A percentile compares a stretch with the other conserved stretches of the same genome.
Evolutionary conservation across 2,329 filamentous ascomycete genomes (phyloP).

Genomic region (Pyrenophora seminiperda): DNA sequence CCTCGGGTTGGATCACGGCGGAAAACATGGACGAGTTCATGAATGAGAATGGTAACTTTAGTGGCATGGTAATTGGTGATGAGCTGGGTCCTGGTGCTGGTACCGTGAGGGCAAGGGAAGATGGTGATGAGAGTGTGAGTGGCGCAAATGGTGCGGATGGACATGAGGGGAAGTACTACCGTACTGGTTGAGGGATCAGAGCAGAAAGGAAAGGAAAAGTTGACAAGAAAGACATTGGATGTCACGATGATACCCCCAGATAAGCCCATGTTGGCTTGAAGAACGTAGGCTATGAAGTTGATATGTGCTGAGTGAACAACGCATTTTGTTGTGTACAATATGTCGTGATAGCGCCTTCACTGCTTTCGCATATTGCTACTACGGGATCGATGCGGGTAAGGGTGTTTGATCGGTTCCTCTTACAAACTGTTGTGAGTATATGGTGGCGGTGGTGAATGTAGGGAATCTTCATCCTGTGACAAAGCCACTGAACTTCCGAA

Average conservation of each 20-base stretch:
- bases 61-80: slow-evolving; percentile 34
- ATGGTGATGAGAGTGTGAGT: slow-evolving; percentile 34
- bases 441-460: no score
- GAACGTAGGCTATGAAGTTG: not conserved
- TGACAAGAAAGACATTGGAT: not conserved
- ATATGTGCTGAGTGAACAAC: no score
- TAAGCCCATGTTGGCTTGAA: not conserved
- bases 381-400: no score
- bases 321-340: no score
- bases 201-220: not conserved
- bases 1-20: slow-evolving; percentile 84
- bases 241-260: slow-evolving; percentile 7
- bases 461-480: no score
- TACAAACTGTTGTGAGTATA: no score
- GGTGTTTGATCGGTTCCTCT: no score
- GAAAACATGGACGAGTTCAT: slow-evolving; percentile 82
- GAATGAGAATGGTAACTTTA: slow-evolving; percentile 49
- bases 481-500: no score
- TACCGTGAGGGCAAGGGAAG: slow-evolving; percentile 43
- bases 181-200: slow-evolving; percentile 33
- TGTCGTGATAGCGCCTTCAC: no score
- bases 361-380: no score
- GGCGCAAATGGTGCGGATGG: slow-evolving; percentile 30
- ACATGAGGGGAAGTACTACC: slow-evolving; percentile 46
- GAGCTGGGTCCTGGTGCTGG: slow-evolving; percentile 47